Evolutionary conservation across 371 early-diverging fungal genomes (phyloP), one percentile per base, ranked within the genome.

Genomic region (Mortierella sp.): DNA sequence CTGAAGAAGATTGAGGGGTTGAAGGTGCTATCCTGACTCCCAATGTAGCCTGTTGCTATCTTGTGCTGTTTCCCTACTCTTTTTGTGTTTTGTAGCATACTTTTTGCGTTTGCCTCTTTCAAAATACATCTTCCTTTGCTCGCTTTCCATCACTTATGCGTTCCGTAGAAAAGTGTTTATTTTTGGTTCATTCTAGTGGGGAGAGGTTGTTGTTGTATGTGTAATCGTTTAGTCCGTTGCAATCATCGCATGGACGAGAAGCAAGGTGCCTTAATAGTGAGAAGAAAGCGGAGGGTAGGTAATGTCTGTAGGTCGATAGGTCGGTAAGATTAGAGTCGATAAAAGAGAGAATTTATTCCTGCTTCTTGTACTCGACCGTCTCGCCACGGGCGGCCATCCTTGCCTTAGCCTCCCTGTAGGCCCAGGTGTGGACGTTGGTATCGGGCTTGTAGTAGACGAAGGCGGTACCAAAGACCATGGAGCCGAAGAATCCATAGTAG

Each of bases 371-470:
- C 55, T 87, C 86, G 54, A 82, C 74, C 28, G 71, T 37, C 79
- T 85, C 86, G 44, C 89, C 89, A 64, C 88, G 82, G 61, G 82
- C 88, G 55, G 79, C 83, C 85, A 90, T 79, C 70, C 89, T 82
- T 75, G 80, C 86, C 81, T 89, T 81, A 46, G 90, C 90, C 78
- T 90, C 90, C 46, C 71, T 76, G 71, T 79, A 76, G 44, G 90
- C 90, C 90, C 90, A 90, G 48, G 82, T 78, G 53, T 85, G 81
- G 55, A 89, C 54, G 74, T 91, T 92, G 73, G 91, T 91, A 83
- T 94, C 92, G 75, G 94, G 94, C 89, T 93, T 93, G 89, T 94
- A 94, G 83, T 91, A 90, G 75, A 91, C 81, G 46, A 89, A 81
- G 74, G 88, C 89, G 57, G 90, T 82, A 71, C 89, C 91, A 71